Conservation (phyloP, 2,329 filamentous ascomycete genomes). For the Diplodia seriata region DNA sequence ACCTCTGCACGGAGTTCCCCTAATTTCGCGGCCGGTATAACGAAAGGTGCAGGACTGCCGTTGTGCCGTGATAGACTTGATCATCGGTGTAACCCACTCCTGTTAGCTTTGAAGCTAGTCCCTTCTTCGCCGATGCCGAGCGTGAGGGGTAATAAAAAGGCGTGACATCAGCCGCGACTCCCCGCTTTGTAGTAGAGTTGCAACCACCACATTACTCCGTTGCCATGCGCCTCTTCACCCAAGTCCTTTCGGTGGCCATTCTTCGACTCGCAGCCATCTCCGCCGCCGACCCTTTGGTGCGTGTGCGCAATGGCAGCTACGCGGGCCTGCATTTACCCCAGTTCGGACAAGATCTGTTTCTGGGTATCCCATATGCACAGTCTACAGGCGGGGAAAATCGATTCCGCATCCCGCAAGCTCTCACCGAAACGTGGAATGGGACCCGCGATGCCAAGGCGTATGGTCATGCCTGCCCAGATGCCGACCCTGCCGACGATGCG, state of each 20-base stretch:
- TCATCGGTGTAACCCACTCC: no score
- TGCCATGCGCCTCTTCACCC: background rate
- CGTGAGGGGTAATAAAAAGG: no score
- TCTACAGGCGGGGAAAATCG: slow-evolving; percentile 21
- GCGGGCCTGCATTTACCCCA: slow-evolving; percentile 43
- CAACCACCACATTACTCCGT: no score
- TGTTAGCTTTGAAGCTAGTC: no score
- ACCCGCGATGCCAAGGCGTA: slow-evolving; percentile 19
- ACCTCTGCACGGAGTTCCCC: no score
- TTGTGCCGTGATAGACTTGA: no score
- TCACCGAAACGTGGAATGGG: slow-evolving; percentile 27
- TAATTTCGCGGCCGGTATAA: no score
- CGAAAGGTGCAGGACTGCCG: no score
- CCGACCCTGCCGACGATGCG: slow-evolving; percentile 10
- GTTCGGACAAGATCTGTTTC: slow-evolving; percentile 43
- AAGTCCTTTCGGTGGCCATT: background rate
- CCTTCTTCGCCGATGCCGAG: no score
- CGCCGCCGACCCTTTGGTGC: slow-evolving; percentile 34
- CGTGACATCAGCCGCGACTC: no score
- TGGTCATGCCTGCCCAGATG: slow-evolving; percentile 25
- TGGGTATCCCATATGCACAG: slow-evolving; percentile 44
- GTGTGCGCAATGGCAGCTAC: slow-evolving; percentile 46
- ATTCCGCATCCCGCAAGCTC: slow-evolving; percentile 29
- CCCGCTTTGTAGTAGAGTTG: no score
- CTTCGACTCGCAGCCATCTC: background rate